These are phyloP conservation scores for Entomophthora muscae DNA, from an alignment of 371 early-diverging fungal genomes.

Conservation along the genomic window DNA sequence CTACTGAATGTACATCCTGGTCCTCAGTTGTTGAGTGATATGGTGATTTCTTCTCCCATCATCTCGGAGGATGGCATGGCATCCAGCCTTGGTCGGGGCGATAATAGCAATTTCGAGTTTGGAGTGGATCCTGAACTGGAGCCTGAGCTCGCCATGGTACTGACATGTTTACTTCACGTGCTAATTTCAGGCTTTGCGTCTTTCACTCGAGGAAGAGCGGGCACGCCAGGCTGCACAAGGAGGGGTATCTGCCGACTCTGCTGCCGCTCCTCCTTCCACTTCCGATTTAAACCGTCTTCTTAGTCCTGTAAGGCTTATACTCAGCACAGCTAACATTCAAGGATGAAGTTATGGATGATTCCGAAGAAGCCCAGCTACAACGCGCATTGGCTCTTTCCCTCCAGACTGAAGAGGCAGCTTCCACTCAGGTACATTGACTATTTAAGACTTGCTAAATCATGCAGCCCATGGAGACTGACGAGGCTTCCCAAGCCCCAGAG, in stretches of 20 bases:
- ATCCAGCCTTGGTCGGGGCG: conserved; percentile 28
- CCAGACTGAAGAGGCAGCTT: conserved; percentile 25
- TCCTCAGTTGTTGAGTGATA: conserved; percentile 82
- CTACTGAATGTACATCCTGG: conserved; percentile 89
- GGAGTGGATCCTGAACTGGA: conserved; percentile 91
- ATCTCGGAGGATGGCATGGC: conserved; percentile 59
- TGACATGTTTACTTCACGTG: not conserved
- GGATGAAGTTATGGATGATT: conserved; percentile 42
- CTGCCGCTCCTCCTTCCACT: too few relatives aligned
- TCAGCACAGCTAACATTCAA: not conserved
- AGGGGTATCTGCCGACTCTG: conserved; percentile 16
- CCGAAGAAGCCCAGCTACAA: conserved; percentile 75
- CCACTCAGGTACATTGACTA: not conserved
- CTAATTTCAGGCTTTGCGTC: conserved; percentile 57
- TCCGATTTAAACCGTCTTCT: conserved; percentile 15
- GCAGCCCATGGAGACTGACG: not conserved
- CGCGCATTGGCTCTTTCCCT: conserved; percentile 80
- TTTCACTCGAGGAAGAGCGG: conserved; percentile 92
- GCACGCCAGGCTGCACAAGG: conserved; percentile 63
- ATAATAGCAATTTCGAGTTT: conserved; percentile 71
- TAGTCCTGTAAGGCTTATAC: conserved; percentile 16
- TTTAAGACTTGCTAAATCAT: not conserved
- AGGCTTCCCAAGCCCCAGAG: conserved; percentile 16
- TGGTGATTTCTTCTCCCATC: conserved; percentile 72
- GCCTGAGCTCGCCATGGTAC: conserved; percentile 84